Evolutionary conservation across 2,329 filamentous ascomycete genomes (phyloP).

Genomic region (Periglandula ipomoeae): DNA sequence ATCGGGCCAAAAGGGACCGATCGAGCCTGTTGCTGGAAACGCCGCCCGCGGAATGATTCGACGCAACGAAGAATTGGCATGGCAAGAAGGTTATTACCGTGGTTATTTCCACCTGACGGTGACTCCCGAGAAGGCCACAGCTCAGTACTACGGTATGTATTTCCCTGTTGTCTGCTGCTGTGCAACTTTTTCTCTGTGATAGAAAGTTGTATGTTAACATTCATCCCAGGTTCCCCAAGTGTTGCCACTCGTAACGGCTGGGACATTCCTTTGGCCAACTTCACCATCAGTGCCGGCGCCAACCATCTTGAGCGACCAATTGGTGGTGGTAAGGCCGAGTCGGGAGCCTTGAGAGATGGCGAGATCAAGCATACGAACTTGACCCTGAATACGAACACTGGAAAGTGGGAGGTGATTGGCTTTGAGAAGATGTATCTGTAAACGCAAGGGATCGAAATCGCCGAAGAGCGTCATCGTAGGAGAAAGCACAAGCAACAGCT

Average conservation of each 20-base stretch:
- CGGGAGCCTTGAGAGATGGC: conserved; percentile 45
- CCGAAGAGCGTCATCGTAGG: background rate
- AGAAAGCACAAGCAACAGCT: too few species aligned
- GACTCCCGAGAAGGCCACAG: conserved; percentile 46
- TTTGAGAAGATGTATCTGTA: conserved; percentile 16
- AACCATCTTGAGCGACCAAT: conserved; percentile 44
- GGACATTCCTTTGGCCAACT: conserved; percentile 61
- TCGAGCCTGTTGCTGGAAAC: conserved; percentile 42
- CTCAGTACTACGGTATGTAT: conserved; percentile 51
- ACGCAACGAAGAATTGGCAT: conserved; percentile 57
- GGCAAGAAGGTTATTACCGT: conserved; percentile 65
- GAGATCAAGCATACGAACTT: conserved; percentile 38
- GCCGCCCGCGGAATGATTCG: conserved; percentile 31
- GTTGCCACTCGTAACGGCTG: conserved; percentile 49
- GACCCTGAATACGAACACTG: conserved; percentile 28
- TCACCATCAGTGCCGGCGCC: conserved; percentile 53
- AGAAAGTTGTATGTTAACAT: background rate
- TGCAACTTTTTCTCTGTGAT: background rate
- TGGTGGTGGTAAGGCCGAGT: conserved; percentile 36
- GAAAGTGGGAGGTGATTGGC: conserved; percentile 15
- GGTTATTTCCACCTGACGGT: conserved; percentile 62
- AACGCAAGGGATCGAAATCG: background rate
- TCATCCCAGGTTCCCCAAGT: conserved; percentile 34
- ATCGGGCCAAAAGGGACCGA: conserved; percentile 47
- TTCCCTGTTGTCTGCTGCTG: background rate